Evolutionary conservation across 352 stramenopile genomes (phyloP).

Genomic region (Phytophthora meadii): DNA sequence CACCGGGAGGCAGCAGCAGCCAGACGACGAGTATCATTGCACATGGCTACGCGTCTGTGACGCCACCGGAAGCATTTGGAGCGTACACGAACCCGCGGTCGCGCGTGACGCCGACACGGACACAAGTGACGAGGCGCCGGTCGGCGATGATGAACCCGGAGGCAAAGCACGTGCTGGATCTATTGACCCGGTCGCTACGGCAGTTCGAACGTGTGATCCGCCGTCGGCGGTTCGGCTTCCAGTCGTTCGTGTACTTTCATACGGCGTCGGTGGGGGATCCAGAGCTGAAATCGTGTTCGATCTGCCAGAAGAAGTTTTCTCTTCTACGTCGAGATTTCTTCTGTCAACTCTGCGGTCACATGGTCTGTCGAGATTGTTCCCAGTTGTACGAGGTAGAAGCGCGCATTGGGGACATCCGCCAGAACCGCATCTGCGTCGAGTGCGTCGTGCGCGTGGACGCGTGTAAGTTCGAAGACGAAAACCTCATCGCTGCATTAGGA

Average conservation of each 20-base stretch:
- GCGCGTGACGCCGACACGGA: conserved; percentile 6
- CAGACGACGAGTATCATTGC: conserved; percentile 50
- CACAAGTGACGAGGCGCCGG: conserved; percentile 37
- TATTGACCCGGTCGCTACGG: conserved; percentile 52
- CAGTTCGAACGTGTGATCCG: conserved; percentile 66
- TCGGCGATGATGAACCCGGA: conserved; percentile 61
- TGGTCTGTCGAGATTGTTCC: conserved; percentile 55
- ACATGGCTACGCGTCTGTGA: conserved; percentile 60
- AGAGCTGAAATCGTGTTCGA: conserved; percentile 32
- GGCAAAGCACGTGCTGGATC: conserved; percentile 53
- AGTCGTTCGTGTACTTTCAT: conserved; percentile 63
- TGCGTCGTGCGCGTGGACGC: conserved; percentile 58
- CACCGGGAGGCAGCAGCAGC: conserved; percentile 32
- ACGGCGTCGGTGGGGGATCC: conserved; percentile 11
- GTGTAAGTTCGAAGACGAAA: conserved; percentile 60
- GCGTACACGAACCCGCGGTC: conserved; percentile 9
- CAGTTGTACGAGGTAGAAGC: conserved; percentile 56
- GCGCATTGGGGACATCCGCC: conserved; percentile 44
- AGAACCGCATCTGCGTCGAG: conserved; percentile 53
- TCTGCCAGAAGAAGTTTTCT: conserved; percentile 52
- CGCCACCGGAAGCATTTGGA: conserved; percentile 41
- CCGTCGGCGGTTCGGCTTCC: conserved; percentile 65
- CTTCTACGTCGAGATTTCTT: conserved; percentile 53
- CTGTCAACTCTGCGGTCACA: conserved; percentile 58
- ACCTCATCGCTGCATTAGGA: conserved; percentile 50